Conservation (phyloP, 495 filamentous ascomycete genomes). For the Penicillium flavigenum region DNA sequence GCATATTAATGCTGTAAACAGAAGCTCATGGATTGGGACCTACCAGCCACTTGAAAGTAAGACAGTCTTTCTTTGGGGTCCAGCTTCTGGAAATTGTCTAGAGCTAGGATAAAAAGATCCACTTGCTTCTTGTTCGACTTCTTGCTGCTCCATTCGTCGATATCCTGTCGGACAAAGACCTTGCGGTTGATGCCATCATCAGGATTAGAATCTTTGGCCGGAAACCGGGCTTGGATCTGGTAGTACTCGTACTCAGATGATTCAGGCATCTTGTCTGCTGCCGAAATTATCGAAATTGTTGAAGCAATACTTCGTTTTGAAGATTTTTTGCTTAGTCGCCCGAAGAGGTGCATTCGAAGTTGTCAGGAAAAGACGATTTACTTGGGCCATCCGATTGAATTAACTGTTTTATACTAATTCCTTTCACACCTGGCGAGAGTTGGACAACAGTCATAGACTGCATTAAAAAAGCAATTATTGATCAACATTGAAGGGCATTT, state of each 20-base stretch:
- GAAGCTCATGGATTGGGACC: background rate
- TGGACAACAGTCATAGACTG: background rate
- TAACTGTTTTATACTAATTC: background rate
- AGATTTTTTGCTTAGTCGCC: conserved; percentile 5
- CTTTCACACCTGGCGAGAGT: background rate
- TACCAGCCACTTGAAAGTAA: conserved; percentile 37
- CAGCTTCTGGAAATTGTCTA: conserved; percentile 28
- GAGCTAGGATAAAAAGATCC: conserved; percentile 35
- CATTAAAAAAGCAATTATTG: background rate
- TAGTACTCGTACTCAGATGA: conserved; percentile 2
- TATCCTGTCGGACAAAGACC: conserved; percentile 15
- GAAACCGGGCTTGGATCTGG: conserved; percentile 5
- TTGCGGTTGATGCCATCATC: conserved; percentile 5
- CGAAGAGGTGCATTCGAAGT: conserved; percentile 15
- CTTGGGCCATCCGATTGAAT: background rate
- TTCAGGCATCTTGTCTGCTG: conserved; percentile 3
- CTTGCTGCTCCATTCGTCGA: conserved; percentile 13
- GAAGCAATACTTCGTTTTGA: conserved; percentile 5
- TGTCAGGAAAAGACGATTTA: background rate
- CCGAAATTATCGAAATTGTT: background rate
- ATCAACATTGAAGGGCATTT: background rate
- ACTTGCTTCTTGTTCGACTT: conserved; percentile 20
- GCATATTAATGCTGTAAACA: background rate
- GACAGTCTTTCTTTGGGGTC: conserved; percentile 16
- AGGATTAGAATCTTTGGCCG: background rate